Evolutionary conservation across 1,284 basidiomycete species (phyloP), one percentile per base, ranked within the genome.

Genomic region (Trametes hirsuta): DNA sequence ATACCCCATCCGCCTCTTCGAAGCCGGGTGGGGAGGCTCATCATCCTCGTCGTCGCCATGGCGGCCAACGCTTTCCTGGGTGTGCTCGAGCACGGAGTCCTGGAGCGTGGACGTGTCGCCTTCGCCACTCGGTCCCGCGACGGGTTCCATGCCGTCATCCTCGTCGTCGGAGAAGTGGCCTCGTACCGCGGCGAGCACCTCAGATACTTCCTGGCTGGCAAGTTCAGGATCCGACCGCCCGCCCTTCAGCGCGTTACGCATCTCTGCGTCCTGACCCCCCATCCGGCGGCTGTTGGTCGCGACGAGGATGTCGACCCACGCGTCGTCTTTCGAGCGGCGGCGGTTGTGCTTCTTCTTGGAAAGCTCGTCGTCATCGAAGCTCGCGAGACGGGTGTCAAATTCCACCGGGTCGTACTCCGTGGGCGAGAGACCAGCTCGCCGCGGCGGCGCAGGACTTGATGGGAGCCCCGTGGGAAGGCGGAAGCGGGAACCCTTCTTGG

Each of bases 241-340:
- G 56, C 73, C 75, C 55, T 75, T 78, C 51, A 75, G 65, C 25
- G 66, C 67, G 58, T 68, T 70, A 30, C 75, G 78, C 49, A 80
- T 71, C 57, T 79, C 77, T 11, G 72, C 79, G 55, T 89, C 86
- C 72, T 91, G 88, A 6, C 81, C 80, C 1, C 74, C 80, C 75
- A 92, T 79, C 47, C 87, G 74, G 44, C 87, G 75, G 21, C 74
- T 76, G 60, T 84, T 85, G 47, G 80, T 85, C 45, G 87, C 88
- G 10, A 95, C 90, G 5, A 94, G 77, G 46, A 95, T 94, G 75
- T 95, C 93, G 62, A 91, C 88, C 88, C 90, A 91, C 2, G 87
- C 87, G 69, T 91, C 89, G 59, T 85, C 82, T 64, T 82, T 84
- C n/a, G 82, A 82, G 68, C 81, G 77, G 57, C 84, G 73, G 55